These are phyloP conservation scores for Thuja plicata DNA, from an alignment of 83 land plant species.

Conservation along the genomic window DNA sequence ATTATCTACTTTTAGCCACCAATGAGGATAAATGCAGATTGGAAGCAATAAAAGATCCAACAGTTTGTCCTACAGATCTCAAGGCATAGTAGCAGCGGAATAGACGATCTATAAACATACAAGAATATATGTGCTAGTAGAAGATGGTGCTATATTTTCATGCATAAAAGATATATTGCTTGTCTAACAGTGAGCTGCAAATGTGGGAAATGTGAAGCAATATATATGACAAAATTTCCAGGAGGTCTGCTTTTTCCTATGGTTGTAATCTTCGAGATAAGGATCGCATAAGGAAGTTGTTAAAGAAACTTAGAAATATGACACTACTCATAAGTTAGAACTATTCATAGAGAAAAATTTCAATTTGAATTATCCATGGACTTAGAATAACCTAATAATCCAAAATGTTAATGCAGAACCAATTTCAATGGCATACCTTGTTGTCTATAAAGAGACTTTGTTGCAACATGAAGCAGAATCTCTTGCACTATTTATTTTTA, in stretches of 20 bases:
- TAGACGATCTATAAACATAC: too few species aligned
- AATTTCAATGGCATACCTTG: neutral
- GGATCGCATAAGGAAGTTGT: neutral
- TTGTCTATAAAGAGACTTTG: conserved; percentile 78
- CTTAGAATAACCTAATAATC: neutral
- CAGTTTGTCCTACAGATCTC: conserved; percentile 1
- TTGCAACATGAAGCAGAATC: too few species aligned
- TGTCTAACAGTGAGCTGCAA: too few species aligned
- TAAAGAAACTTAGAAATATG: neutral
- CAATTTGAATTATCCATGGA: neutral
- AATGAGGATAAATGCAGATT: conserved; percentile 6
- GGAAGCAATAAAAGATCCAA: neutral
- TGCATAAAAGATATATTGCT: too few species aligned
- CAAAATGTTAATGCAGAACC: conserved; percentile 28
- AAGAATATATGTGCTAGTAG: too few species aligned
- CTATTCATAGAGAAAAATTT: neutral
- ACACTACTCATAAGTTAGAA: neutral
- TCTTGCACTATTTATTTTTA: too few species aligned
- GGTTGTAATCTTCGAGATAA: neutral
- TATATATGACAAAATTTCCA: neutral
- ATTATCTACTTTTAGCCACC: conserved; percentile 1
- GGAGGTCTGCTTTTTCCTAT: neutral
- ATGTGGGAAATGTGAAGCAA: too few species aligned
- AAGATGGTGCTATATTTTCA: too few species aligned
- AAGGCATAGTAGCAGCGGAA: too few species aligned